Percentiles rank a stretch among this genome's conserved stretches.
Evolutionary conservation across 495 filamentous ascomycete genomes (phyloP).

Genomic region (Neurospora sp.): DNA sequence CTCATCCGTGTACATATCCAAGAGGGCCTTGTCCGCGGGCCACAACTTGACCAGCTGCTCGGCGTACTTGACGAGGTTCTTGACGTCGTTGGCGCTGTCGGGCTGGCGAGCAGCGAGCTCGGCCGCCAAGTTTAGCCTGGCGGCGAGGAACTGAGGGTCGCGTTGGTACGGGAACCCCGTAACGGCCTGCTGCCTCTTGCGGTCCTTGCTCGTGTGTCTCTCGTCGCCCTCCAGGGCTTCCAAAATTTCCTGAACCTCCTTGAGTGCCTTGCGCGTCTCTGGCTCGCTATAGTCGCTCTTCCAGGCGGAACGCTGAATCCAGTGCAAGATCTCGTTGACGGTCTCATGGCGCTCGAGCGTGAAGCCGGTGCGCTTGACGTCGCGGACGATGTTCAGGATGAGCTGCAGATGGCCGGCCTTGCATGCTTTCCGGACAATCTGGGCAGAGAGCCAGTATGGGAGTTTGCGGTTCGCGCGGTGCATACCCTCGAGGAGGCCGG

Average conservation of each 20-base stretch:
- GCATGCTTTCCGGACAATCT: constrained; percentile 33
- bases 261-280: constrained; percentile 26
- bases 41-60: constrained; percentile 26
- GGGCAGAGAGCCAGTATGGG: constrained; percentile 17
- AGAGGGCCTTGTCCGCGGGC: constrained; percentile 23
- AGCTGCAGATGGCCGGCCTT: constrained; percentile 29
- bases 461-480: constrained; percentile 30
- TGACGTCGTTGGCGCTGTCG: constrained; percentile 4
- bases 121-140: constrained; percentile 31
- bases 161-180: constrained; percentile 15
- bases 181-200: neutral
- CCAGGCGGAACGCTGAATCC: constrained; percentile 40
- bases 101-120: constrained; percentile 14
- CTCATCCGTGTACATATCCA: constrained; percentile 20
- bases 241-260: constrained; percentile 38
- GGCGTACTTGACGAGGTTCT: constrained; percentile 25
- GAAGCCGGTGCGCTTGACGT: constrained; percentile 40
- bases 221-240: constrained; percentile 40
- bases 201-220: constrained; percentile 21
- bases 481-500: constrained; percentile 49
- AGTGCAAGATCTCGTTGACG: constrained; percentile 39
- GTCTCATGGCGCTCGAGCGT: constrained; percentile 30
- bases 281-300: constrained; percentile 28
- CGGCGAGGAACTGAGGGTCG: constrained; percentile 30
- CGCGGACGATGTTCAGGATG: constrained; percentile 45